Conservation (phyloP, 192 early-diverging fungal species). For the Dimargaris cristalligena region DNA sequence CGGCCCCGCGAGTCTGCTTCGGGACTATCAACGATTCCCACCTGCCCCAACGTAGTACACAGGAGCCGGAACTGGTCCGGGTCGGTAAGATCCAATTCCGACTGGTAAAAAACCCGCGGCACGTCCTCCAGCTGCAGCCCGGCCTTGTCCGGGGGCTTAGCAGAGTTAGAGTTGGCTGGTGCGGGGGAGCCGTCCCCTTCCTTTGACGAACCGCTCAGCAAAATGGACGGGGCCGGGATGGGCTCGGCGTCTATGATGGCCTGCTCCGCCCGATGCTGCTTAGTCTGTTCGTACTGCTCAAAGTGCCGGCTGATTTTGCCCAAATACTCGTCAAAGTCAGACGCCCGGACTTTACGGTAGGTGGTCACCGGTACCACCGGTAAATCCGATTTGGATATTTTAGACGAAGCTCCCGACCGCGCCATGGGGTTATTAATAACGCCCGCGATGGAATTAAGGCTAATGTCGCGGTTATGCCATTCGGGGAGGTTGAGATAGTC, state of each 20-base stretch:
- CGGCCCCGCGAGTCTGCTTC: constrained; percentile 20
- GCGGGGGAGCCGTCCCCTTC: constrained; percentile 14
- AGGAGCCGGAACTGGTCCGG: constrained; percentile 51
- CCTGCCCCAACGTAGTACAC: constrained; percentile 60
- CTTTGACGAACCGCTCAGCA: constrained; percentile 25
- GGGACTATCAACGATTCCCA: constrained; percentile 57
- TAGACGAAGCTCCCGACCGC: not conserved
- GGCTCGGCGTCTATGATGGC: constrained; percentile 28
- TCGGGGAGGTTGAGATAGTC: not conserved
- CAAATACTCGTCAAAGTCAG: constrained; percentile 81
- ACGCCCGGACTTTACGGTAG: constrained; percentile 35
- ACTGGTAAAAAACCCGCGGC: constrained; percentile 58
- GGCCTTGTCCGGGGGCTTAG: constrained; percentile 28
- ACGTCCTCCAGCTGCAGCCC: constrained; percentile 66
- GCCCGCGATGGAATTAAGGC: constrained; percentile 8
- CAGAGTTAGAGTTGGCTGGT: too few species aligned
- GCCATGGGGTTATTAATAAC: constrained; percentile 1
- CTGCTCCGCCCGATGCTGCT: constrained; percentile 20
- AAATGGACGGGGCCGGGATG: constrained; percentile 30
- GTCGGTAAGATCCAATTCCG: constrained; percentile 67
- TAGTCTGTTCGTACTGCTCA: constrained; percentile 63
- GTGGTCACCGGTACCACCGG: too few species aligned
- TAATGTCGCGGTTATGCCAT: constrained; percentile 1
- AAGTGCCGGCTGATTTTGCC: constrained; percentile 51
- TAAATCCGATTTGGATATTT: not conserved